Evolutionary conservation across 176 grass and related monocot species (phyloP).

Genomic region (Oryza punctata): DNA sequence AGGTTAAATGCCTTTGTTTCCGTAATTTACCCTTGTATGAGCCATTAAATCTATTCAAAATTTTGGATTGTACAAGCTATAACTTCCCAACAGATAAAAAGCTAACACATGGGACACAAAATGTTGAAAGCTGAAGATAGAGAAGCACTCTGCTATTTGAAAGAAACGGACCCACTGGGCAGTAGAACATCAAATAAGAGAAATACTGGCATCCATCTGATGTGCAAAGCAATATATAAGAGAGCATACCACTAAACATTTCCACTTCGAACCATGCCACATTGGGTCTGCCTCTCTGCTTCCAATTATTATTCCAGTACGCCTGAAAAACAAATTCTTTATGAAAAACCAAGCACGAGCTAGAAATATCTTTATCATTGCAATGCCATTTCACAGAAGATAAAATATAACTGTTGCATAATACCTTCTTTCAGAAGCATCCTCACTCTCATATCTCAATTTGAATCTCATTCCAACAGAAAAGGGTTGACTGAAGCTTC

Average conservation of each 20-base stretch:
- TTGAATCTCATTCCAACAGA: constrained; percentile 79
- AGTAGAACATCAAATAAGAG: background rate
- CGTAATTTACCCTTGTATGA: background rate
- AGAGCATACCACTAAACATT: constrained; percentile 71
- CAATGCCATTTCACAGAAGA: constrained; percentile 25
- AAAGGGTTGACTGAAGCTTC: constrained; percentile 65
- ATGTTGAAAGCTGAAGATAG: background rate
- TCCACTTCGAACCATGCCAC: constrained; percentile 95
- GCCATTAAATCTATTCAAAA: background rate
- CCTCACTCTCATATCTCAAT: constrained; percentile 75
- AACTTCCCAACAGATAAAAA: background rate
- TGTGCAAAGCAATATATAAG: constrained; percentile 22
- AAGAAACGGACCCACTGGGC: background rate
- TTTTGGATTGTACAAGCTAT: background rate
- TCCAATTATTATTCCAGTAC: constrained; percentile 74
- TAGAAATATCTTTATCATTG: background rate
- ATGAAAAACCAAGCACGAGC: background rate
- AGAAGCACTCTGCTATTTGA: background rate
- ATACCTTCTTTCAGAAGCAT: constrained; percentile 76
- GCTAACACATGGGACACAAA: background rate
- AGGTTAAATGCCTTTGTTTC: background rate
- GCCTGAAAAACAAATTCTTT: constrained; percentile 47
- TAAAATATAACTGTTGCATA: background rate
- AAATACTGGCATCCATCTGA: background rate
- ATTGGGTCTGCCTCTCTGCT: constrained; percentile 63